Evolutionary conservation across 2,329 filamentous ascomycete genomes (phyloP).

Genomic region (Coniochaeta prunicola): DNA sequence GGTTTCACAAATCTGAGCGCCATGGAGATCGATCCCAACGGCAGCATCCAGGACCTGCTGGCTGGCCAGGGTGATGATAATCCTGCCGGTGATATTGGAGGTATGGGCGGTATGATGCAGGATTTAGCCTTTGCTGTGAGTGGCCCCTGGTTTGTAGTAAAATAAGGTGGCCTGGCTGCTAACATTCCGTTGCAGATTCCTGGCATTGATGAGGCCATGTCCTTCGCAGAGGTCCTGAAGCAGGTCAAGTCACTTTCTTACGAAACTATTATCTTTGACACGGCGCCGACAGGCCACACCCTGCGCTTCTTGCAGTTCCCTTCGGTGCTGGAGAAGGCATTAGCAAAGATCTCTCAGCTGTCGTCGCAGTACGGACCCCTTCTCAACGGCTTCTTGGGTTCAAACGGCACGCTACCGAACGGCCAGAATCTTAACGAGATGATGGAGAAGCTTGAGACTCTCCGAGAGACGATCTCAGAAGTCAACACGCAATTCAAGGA

Average conservation of each 20-base stretch:
- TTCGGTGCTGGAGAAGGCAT: conserved; percentile 93
- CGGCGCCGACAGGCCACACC: conserved; percentile 94
- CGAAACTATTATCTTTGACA: conserved; percentile 99
- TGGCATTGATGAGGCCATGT: conserved; percentile 99
- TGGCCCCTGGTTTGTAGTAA: conserved; percentile 8
- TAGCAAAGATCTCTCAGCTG: conserved; percentile 94
- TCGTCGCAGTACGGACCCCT: conserved; percentile 93
- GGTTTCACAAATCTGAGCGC: conserved; percentile 91
- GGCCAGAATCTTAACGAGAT: conserved; percentile 91
- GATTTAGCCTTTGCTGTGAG: conserved; percentile 89
- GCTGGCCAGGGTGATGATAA: conserved; percentile 68
- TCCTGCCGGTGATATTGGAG: conserved; percentile 50
- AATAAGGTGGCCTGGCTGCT: not conserved
- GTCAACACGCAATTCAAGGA: conserved; percentile 99
- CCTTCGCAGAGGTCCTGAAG: conserved; percentile 97
- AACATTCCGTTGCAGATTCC: conserved; percentile 61
- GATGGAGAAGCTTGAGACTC: conserved; percentile 86
- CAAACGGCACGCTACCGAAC: conserved; percentile 62
- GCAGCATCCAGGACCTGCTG: conserved; percentile 91
- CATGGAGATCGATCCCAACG: conserved; percentile 99
- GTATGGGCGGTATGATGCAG: conserved; percentile 95
- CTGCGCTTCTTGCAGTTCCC: conserved; percentile 98
- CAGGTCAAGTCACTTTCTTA: conserved; percentile 98
- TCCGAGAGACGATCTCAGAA: conserved; percentile 88
- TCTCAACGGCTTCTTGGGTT: conserved; percentile 85